These are phyloP conservation scores for Vaccinium vitisidaea DNA, from an alignment of 148 eudicot genomes.

Conservation along the genomic window DNA sequence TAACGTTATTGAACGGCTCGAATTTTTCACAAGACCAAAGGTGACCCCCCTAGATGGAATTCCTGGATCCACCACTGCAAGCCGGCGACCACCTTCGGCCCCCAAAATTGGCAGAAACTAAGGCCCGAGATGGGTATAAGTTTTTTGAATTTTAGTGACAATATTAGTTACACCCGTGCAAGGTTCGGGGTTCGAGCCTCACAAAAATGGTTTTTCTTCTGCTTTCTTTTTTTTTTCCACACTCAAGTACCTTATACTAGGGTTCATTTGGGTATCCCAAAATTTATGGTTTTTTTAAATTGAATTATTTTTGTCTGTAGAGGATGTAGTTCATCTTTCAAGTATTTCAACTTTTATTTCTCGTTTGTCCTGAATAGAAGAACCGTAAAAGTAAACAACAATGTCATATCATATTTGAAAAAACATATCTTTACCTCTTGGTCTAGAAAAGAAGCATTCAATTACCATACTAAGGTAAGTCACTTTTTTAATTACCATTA, in stretches of 20 bases:
- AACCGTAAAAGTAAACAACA: too few species aligned
- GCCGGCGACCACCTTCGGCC: background rate
- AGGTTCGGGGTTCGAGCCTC: background rate
- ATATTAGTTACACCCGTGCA: background rate
- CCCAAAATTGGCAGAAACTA: background rate
- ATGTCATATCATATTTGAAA: background rate
- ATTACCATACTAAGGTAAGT: too few species aligned
- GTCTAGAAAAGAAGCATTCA: too few species aligned
- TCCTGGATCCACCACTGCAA: too few species aligned
- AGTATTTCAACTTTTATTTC: background rate
- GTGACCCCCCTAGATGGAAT: too few species aligned
- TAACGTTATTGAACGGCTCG: too few species aligned
- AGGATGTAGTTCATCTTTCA: background rate
- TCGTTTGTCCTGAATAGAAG: background rate
- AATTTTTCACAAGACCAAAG: too few species aligned
- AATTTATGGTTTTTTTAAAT: background rate
- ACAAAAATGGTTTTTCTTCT: background rate
- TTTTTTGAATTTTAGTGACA: background rate
- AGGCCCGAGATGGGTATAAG: background rate
- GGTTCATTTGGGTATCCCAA: background rate
- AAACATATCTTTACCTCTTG: background rate
- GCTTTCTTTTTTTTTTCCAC: background rate
- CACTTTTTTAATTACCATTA: too few species aligned
- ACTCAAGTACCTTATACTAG: background rate
- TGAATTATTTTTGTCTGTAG: background rate